phyloP scores from a whole-genome alignment of 352 stramenopile genomes.

The Saprolegnia parasitica region DNA sequence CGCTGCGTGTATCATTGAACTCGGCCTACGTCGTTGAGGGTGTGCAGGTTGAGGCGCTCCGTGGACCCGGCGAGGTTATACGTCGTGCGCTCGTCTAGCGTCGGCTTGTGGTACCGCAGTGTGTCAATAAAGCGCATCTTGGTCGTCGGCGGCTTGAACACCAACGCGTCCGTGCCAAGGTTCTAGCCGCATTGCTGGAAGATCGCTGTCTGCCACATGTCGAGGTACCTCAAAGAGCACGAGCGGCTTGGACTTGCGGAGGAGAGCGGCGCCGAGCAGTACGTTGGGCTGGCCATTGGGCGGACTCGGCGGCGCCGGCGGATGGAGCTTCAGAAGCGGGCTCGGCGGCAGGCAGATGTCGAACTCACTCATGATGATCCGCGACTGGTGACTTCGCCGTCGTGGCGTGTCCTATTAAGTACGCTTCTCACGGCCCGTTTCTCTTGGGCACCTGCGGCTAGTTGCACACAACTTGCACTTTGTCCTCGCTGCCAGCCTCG shows the following conservation, averaged over 20 bases:
- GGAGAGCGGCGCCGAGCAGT: background rate
- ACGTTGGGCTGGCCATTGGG: background rate
- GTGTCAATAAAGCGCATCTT: conserved; percentile 80
- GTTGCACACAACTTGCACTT: no score
- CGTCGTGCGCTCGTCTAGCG: conserved; percentile 52
- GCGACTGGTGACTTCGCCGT: background rate
- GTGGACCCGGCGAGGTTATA: conserved; percentile 70
- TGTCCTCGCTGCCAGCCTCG: no score
- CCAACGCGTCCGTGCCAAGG: conserved; percentile 62
- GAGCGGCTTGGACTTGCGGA: conserved; percentile 17
- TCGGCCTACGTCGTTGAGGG: conserved; percentile 59
- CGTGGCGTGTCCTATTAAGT: no score
- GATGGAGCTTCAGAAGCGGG: background rate
- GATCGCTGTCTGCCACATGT: background rate
- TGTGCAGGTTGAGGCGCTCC: conserved; percentile 69
- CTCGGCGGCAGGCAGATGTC: background rate
- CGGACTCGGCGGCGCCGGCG: background rate
- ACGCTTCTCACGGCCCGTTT: no score
- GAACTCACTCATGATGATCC: background rate
- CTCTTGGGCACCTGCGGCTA: no score
- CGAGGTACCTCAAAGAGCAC: conserved; percentile 13
- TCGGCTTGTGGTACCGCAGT: conserved; percentile 82
- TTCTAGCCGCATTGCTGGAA: conserved; percentile 37
- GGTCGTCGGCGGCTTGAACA: conserved; percentile 66
- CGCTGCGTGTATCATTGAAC: background rate